These are phyloP conservation scores for Sclerotinia subarctica DNA, from an alignment of 2,329 filamentous ascomycete genomes.

Conservation along the genomic window DNA sequence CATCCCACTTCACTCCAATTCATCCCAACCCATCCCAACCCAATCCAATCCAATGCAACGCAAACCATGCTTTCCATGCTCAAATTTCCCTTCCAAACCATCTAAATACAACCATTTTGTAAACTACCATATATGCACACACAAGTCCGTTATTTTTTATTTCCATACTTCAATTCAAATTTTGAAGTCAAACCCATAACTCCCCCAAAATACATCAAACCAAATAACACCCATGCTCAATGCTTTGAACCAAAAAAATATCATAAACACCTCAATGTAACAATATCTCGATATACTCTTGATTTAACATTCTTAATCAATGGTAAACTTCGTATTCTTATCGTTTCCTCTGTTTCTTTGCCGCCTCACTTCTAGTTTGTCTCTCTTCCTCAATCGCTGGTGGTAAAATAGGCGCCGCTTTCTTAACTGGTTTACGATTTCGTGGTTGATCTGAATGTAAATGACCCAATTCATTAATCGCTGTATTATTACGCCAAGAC, in stretches of 20 bases:
- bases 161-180: neutral
- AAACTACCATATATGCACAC: slow-evolving; percentile 7
- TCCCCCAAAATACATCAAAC: neutral
- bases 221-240: neutral
- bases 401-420: slow-evolving; percentile 24
- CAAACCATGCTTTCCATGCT: too few relatives aligned
- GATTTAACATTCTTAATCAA: neutral
- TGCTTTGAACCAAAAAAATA: neutral
- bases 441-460: slow-evolving; percentile 57
- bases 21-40: too few relatives aligned
- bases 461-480: slow-evolving; percentile 55
- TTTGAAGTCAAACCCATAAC: neutral
- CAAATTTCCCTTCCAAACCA: too few relatives aligned
- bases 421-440: slow-evolving; percentile 40
- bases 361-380: slow-evolving; percentile 39
- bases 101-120: neutral
- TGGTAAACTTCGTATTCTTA: neutral
- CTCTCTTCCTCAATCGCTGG: slow-evolving; percentile 39
- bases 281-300: neutral
- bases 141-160: neutral
- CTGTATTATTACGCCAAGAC: slow-evolving; percentile 62
- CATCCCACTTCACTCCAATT: neutral
- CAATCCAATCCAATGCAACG: too few relatives aligned
- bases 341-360: slow-evolving; percentile 29
- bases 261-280: neutral